Evolutionary conservation across 257 asterid genomes (phyloP).

Genomic region (Primulina tabacum): DNA sequence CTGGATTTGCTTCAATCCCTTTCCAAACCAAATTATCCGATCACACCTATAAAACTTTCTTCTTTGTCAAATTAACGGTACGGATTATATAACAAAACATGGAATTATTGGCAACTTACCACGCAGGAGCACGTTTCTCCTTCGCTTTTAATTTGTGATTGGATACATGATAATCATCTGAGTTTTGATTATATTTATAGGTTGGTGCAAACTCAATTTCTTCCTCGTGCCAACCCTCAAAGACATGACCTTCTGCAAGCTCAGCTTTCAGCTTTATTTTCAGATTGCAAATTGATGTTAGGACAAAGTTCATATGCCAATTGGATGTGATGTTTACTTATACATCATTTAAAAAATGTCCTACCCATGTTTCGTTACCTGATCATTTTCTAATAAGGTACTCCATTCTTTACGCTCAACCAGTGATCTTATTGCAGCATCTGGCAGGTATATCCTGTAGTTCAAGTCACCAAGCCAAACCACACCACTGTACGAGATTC

Average conservation of each 20-base stretch:
- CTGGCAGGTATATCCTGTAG: constrained; percentile 61
- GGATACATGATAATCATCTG: constrained; percentile 56
- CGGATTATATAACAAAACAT: constrained; percentile 1
- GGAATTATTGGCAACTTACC: constrained; percentile 37
- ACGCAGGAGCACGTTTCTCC: constrained; percentile 56
- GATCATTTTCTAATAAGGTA: constrained; percentile 51
- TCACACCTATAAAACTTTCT: constrained; percentile 53
- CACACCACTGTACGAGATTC: constrained; percentile 42
- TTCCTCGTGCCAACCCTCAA: constrained; percentile 60
- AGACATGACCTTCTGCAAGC: constrained; percentile 45
- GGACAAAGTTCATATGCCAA: constrained; percentile 18
- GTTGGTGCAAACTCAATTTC: constrained; percentile 62
- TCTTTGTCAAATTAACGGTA: constrained; percentile 8
- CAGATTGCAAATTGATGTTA: constrained; percentile 27
- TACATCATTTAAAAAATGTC: constrained; percentile 2
- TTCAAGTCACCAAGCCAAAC: constrained; percentile 73
- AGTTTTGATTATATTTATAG: constrained; percentile 48
- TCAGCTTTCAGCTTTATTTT: constrained; percentile 55
- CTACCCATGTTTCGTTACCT: constrained; percentile 37
- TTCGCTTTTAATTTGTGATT: constrained; percentile 33
- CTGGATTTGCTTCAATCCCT: constrained; percentile 49
- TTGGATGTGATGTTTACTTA: constrained; percentile 10
- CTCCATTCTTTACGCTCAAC: constrained; percentile 50
- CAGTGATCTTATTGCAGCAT: constrained; percentile 50
- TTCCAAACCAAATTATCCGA: constrained; percentile 60